These are phyloP conservation scores for Aphanomyces astaci DNA, from an alignment of 352 stramenopile genomes.

Conservation along the genomic window DNA sequence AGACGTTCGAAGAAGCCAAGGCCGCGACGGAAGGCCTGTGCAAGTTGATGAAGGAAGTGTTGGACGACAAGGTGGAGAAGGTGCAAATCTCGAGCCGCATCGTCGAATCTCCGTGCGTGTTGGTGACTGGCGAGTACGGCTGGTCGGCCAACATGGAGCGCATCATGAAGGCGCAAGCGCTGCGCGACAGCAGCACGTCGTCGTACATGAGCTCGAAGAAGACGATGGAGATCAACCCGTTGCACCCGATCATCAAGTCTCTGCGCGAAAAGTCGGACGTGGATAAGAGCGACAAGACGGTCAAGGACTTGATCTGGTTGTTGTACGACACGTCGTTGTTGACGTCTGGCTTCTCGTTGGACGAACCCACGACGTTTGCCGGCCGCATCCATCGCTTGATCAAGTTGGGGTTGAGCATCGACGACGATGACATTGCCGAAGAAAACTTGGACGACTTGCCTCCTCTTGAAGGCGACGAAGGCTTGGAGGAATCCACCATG, in stretches of 20 bases:
- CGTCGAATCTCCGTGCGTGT: conserved; percentile 96
- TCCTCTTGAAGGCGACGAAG: conserved; percentile 91
- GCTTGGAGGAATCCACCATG: conserved; percentile 96
- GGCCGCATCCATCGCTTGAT: conserved; percentile 99
- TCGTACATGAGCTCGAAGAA: conserved; percentile 99
- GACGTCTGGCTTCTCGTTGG: conserved; percentile 98
- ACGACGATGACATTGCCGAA: conserved; percentile 95
- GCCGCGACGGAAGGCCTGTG: conserved; percentile 94
- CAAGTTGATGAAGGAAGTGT: conserved; percentile 99
- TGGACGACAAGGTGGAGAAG: conserved; percentile 99
- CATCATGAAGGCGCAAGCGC: conserved; percentile 99
- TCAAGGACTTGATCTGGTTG: conserved; percentile 99
- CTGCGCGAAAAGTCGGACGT: conserved; percentile 97
- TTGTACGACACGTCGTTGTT: conserved; percentile 99
- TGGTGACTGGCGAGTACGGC: conserved; percentile 99
- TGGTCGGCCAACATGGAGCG: conserved; percentile 99
- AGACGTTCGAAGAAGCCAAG: conserved; percentile 98
- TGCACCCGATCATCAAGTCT: conserved; percentile 97
- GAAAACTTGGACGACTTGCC: conserved; percentile 96
- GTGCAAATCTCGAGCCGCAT: conserved; percentile 99
- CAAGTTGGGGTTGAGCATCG: conserved; percentile 97
- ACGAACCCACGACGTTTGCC: conserved; percentile 98
- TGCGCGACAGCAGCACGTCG: conserved; percentile 95
- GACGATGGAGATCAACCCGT: conserved; percentile 99
- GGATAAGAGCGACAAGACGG: conserved; percentile 99